A percentile compares a stretch with the other conserved stretches of the same genome.
Evolutionary conservation across 1,139 yeast species (phyloP).

Genomic region (Kurtzmaniella natalensis): DNA sequence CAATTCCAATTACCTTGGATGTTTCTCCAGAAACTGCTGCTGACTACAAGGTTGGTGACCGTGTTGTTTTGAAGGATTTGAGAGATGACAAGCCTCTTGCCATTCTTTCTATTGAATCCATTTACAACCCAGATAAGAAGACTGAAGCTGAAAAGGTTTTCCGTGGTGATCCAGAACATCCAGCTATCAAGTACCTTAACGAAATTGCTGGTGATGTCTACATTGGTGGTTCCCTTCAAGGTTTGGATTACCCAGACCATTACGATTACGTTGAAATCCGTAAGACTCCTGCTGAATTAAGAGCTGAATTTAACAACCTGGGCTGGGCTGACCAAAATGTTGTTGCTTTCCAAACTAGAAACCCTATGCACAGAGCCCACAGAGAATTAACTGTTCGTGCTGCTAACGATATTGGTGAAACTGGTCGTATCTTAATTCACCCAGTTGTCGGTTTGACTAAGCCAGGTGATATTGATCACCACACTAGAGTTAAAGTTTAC

Average conservation of each 20-base stretch:
- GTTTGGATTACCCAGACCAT: slow-evolving; percentile 79
- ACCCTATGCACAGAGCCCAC: slow-evolving; percentile 98
- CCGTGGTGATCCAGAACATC: slow-evolving; percentile 97
- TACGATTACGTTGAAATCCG: slow-evolving; percentile 86
- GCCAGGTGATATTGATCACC: slow-evolving; percentile 98
- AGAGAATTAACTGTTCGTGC: slow-evolving; percentile 95
- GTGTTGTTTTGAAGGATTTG: slow-evolving; percentile 73
- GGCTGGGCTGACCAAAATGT: slow-evolving; percentile 75
- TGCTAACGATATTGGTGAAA: slow-evolving; percentile 51
- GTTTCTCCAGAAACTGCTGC: slow-evolving; percentile 54
- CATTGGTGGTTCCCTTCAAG: slow-evolving; percentile 85
- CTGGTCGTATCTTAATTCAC: slow-evolving; percentile 76
- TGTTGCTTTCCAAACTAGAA: slow-evolving; percentile 97
- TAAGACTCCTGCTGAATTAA: slow-evolving; percentile 85
- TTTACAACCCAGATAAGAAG: slow-evolving; percentile 76
- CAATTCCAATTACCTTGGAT: slow-evolving; percentile 90
- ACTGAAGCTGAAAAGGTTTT: slow-evolving; percentile 81
- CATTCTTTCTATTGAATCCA: slow-evolving; percentile 71
- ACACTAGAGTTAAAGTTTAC: slow-evolving; percentile 93
- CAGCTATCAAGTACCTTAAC: slow-evolving; percentile 73
- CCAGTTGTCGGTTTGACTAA: slow-evolving; percentile 97
- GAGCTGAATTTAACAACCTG: slow-evolving; percentile 73
- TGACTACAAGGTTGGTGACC: slow-evolving; percentile 48
- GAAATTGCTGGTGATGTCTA: slow-evolving; percentile 79
- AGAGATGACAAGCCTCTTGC: slow-evolving; percentile 83